Evolutionary conservation across 331 rosid species (phyloP).

Genomic region (Ulmus americana): DNA sequence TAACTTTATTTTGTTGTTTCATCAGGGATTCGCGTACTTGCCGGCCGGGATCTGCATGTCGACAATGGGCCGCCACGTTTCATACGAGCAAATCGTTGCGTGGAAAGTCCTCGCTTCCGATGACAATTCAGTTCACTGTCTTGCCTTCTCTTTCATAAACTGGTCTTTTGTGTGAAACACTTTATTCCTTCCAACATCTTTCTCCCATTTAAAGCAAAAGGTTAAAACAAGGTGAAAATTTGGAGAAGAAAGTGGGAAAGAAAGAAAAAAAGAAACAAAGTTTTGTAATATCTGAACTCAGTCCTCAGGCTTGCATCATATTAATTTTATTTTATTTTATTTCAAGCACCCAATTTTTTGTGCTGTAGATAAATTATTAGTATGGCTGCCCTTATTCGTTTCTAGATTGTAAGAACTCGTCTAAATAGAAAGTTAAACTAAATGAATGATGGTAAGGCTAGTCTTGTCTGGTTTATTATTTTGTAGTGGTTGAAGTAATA

Average conservation of each 20-base stretch:
- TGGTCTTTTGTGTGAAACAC: slow-evolving; percentile 88
- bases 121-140: slow-evolving; percentile 68
- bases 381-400: background rate
- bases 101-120: slow-evolving; percentile 86
- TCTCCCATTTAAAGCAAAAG: slow-evolving; percentile 9
- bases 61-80: slow-evolving; percentile 73
- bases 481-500: too few species aligned
- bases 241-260: background rate
- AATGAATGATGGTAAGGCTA: too few species aligned
- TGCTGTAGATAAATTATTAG: slow-evolving; percentile 4
- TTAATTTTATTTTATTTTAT: slow-evolving; percentile 28
- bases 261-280: slow-evolving; percentile 10
- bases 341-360: background rate
- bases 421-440: too few species aligned
- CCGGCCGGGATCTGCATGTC: slow-evolving; percentile 92
- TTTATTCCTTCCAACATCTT: background rate
- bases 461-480: too few species aligned
- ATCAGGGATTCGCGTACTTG: slow-evolving; percentile 68
- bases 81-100: slow-evolving; percentile 78
- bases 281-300: slow-evolving; percentile 27
- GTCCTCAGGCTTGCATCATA: slow-evolving; percentile 24
- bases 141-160: slow-evolving; percentile 77
- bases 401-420: background rate
- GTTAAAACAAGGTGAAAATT: slow-evolving; percentile 1
- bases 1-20: background rate